phyloP scores from a whole-genome alignment of 352 stramenopile genomes.

The Pythium periplocum region DNA sequence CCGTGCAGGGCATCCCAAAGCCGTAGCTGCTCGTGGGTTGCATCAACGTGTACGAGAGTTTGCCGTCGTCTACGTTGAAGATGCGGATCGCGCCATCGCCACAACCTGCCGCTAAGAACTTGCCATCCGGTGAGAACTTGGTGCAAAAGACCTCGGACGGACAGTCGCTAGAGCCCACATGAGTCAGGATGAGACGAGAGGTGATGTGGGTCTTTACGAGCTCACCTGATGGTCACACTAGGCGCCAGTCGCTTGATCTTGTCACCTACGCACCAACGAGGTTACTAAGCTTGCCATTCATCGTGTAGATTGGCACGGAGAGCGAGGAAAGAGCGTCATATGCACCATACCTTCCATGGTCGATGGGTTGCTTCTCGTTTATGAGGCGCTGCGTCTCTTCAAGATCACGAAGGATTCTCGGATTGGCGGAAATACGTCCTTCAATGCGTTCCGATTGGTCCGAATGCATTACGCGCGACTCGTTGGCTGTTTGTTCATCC shows the following conservation, averaged over 20 bases:
- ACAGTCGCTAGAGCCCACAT: conserved; percentile 39
- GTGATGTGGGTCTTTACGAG: no score
- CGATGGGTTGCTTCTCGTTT: background rate
- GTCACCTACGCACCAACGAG: conserved; percentile 8
- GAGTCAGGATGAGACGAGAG: no score
- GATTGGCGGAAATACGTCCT: no score
- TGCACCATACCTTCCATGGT: conserved; percentile 7
- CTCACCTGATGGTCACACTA: conserved; percentile 66
- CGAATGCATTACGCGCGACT: no score
- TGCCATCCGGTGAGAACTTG: conserved; percentile 80
- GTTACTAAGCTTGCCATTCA: background rate
- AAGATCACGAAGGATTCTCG: background rate
- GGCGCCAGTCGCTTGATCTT: conserved; percentile 64
- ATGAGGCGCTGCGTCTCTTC: background rate
- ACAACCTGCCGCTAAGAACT: conserved; percentile 77
- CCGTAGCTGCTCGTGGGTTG: conserved; percentile 57
- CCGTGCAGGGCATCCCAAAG: conserved; percentile 81
- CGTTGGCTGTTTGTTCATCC: no score
- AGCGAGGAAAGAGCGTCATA: background rate
- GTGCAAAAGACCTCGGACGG: conserved; percentile 87
- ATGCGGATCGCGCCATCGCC: conserved; percentile 83
- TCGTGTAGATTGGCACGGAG: background rate
- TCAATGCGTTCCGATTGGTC: no score
- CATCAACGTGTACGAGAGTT: conserved; percentile 81
- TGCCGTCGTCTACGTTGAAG: conserved; percentile 76